Base-by-base conservation (phyloP, 208 protist species). In the Sergeia podlipaevii region DNA sequence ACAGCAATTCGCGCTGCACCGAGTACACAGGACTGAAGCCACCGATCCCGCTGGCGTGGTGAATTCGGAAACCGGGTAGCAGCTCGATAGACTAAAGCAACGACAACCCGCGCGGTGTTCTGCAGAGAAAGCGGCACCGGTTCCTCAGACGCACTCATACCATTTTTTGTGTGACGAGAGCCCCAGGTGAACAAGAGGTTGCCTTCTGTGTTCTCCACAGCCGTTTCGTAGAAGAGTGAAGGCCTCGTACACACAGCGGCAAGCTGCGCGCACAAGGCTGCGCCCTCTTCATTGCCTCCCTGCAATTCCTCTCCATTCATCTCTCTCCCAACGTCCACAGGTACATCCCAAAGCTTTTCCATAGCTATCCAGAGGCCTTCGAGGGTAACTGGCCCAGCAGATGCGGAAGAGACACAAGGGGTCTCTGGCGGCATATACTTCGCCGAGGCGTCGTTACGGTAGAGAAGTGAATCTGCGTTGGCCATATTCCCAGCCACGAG, bases 41-140 rank as follows among this genome's bases (percentile, higher is more conserved):
- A 73, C 45, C 59, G 65, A 39, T 80, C 62, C 34, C 66, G 66
- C 18, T 51, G 32, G 24, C 57, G 37, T 18, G 58, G 3, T 29
- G 45, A 43, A 7, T 13, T n/a, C 13, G 66, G 58, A 33, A 67
- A 70, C 7, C 49, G 28, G 39, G 44, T 20, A 11, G 56, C 20
- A 2, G 62, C 58, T 7, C 63, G 34, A 32, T 51, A 45, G 11
- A 49, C 51, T 20, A 68, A n/a, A 6, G 73, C 39, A 13, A n/a
- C 42, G 44, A 72, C 45, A 27, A 48, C 50, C 2, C 29, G 21
- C 34, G 65, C 48, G 41, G 60, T 53, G 7, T n/a, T 33, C 6
- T 53, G 38, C n/a, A 54, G 65, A 38, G 65, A 59, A 20, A 51
- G 28, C 29, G 62, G 60, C 3, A 54, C 18, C 5, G 26, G 43